Evolutionary conservation across 2,329 filamentous ascomycete species (phyloP).

Genomic region (Harringtonia lauricola): DNA sequence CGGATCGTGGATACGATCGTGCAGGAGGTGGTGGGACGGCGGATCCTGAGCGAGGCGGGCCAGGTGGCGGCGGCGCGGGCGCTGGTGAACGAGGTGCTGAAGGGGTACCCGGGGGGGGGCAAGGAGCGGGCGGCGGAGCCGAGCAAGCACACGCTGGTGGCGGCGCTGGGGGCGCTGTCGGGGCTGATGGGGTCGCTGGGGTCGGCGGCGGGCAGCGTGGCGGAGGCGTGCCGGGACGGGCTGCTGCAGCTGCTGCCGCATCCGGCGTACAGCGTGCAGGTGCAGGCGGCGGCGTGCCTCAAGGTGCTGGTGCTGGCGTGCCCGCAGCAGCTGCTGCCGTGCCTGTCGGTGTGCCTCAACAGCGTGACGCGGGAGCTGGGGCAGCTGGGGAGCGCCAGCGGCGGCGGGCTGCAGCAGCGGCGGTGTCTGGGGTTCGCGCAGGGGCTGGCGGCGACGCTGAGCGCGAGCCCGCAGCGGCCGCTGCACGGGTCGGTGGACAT

Average conservation of each 20-base stretch:
- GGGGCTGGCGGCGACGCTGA: constrained; percentile 80
- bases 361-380: constrained; percentile 80
- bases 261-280: constrained; percentile 90
- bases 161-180: constrained; percentile 66
- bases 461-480: constrained; percentile 77
- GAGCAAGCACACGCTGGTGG: constrained; percentile 73
- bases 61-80: constrained; percentile 73
- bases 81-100: constrained; percentile 78
- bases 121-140: constrained; percentile 85
- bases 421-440: constrained; percentile 86
- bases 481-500: constrained; percentile 93
- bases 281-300: constrained; percentile 77
- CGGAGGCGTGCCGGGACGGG: constrained; percentile 76
- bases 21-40: constrained; percentile 69
- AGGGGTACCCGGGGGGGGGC: constrained; percentile 84
- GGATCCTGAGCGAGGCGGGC: constrained; percentile 79
- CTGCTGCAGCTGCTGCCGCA: constrained; percentile 86
- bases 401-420: constrained; percentile 49
- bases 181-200: constrained; percentile 71
- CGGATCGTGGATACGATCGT: constrained; percentile 77
- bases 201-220: constrained; percentile 67
- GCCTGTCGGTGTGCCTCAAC: constrained; percentile 93
- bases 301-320: constrained; percentile 82
- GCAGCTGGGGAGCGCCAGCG: constrained; percentile 61
- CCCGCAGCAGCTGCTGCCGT: constrained; percentile 82